Base-by-base conservation (phyloP, 495 filamentous ascomycete genomes). In the Penicillium cataractarum region DNA sequence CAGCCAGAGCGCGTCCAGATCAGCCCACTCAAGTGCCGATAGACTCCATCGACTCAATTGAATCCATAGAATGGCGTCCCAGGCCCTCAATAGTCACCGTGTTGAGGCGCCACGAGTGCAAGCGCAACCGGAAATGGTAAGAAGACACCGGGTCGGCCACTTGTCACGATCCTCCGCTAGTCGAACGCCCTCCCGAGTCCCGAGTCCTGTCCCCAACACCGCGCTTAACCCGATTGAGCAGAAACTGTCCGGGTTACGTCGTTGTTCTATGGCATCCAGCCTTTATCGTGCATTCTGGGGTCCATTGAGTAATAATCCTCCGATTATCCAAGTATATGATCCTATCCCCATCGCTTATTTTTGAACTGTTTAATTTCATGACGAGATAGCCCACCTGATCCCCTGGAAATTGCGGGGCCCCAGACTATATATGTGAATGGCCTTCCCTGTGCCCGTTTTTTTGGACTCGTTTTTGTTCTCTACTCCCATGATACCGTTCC, bases 211-310 rank as follows among this genome's bases (percentile, higher is more conserved):
- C 27, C 49, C 26, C 42, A 15, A 46, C 39, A 39, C 24, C 42
- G 29, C 52, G 27, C 40, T 22, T 67, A 61, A 48, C 65, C 61
- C n/a, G 32, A 55, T 67, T 46, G 61, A 67, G 65, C 54, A 67
- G 42, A 37, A 67, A 67, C 19, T 55, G 55, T 26, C 65, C 65
- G 65, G 61, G 59, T 63, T 57, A 60, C 49, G 33, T 60, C 49
- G 31, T 48, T 29, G 31, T 22, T n/a, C 31, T 40, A 42, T 56
- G n/a, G 5, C 19, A 10, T 29, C 33, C 33, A 37, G 53, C 19
- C 19, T 39, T 26, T 32, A 56, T 27, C 31, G 21, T 40, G 53
- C 21, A 40, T 24, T 2, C 17, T 56, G 4, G 7, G 19, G 27
- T 42, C 53, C 42, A 54, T 54, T 35, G 12, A 54, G 27, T 52